These are phyloP conservation scores for Asterochloris sp. DNA, from an alignment of 139 green algal genomes.

Conservation along the genomic window DNA sequence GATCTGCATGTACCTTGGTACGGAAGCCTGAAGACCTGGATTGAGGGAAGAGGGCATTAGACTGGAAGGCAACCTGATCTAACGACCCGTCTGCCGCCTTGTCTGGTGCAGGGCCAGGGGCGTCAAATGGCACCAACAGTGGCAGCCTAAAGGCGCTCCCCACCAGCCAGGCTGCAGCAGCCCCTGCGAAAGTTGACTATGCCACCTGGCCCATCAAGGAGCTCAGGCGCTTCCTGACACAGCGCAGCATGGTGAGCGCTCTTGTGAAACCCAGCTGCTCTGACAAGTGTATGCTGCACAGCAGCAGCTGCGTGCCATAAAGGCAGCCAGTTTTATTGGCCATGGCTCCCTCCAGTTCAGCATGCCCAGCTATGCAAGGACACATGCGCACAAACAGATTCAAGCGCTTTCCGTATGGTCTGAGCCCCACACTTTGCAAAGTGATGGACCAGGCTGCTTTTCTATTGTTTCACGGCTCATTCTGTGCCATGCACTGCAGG, in stretches of 20 bases:
- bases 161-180: no score
- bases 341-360: not conserved
- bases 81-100: no score
- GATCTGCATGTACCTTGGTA: no score
- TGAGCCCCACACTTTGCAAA: not conserved
- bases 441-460: not conserved
- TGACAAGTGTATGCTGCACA: not conserved
- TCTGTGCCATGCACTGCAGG: conserved; percentile 1
- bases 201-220: conserved; percentile 70
- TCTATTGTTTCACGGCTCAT: not conserved
- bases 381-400: not conserved
- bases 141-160: no score
- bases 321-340: not conserved
- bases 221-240: conserved; percentile 57
- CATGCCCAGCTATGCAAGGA: no score
- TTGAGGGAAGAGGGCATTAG: no score
- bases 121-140: no score
- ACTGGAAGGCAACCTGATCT: no score
- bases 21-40: no score
- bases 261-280: not conserved
- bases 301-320: not conserved
- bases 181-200: conserved; percentile 39
- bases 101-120: no score
- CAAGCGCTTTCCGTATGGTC: no score
- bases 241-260: conserved; percentile 35